These are phyloP conservation scores for Sugiyamaella marilandica DNA, from an alignment of 805 yeast species.

Conservation along the genomic window DNA sequence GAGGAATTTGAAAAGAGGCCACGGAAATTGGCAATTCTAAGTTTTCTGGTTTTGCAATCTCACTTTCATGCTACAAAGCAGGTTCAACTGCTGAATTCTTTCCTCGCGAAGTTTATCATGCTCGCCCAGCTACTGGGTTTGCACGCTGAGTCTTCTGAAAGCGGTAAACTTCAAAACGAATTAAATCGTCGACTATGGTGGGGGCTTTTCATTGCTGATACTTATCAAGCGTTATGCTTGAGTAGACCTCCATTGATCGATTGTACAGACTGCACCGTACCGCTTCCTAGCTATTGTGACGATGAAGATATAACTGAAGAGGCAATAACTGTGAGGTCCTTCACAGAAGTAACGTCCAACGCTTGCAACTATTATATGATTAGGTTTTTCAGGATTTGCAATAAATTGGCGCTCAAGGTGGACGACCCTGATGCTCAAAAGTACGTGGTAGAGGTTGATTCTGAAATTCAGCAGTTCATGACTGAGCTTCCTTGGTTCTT, in stretches of 20 bases:
- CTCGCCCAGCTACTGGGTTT: conserved; percentile 3
- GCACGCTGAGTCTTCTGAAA: background rate
- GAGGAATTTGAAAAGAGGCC: background rate
- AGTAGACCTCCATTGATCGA: conserved; percentile 7
- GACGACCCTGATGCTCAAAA: background rate
- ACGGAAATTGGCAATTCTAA: background rate
- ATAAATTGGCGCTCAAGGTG: background rate
- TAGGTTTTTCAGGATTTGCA: background rate
- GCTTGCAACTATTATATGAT: background rate
- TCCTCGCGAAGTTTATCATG: background rate
- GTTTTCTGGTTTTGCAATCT: conserved; percentile 3
- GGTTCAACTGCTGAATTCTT: background rate
- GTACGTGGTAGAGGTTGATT: conserved; percentile 4
- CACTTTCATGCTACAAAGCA: conserved; percentile 9
- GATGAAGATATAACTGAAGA: conserved; percentile 8
- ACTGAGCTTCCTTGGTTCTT: conserved; percentile 6
- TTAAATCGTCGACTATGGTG: conserved; percentile 5
- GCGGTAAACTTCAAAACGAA: background rate
- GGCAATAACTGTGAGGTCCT: background rate
- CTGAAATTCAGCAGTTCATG: background rate
- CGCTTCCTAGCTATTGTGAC: conserved; percentile 6
- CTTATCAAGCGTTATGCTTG: conserved; percentile 8
- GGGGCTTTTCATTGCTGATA: conserved; percentile 8
- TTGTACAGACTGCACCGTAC: background rate
- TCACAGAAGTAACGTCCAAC: background rate